These are phyloP conservation scores for Linnemannia hyalina DNA, from an alignment of 192 early-diverging fungal species.

Conservation along the genomic window DNA sequence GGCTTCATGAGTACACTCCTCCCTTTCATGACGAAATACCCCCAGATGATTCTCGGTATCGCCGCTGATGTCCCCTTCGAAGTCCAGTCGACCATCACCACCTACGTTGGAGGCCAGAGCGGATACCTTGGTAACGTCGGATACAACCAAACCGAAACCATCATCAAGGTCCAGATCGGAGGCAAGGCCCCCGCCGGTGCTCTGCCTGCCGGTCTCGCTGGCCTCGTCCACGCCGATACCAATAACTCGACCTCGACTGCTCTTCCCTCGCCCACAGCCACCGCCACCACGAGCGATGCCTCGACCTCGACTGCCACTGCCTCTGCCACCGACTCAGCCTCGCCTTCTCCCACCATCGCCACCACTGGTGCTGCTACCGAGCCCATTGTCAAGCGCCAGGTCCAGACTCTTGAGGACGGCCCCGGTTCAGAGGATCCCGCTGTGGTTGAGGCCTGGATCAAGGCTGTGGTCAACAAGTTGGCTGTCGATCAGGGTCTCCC, in stretches of 20 bases:
- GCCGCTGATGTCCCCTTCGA: constrained; percentile 40
- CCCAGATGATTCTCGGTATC: constrained; percentile 21
- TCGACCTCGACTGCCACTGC: neutral
- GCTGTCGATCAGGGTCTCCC: constrained; percentile 23
- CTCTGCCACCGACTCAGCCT: neutral
- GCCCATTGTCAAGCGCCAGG: constrained; percentile 39
- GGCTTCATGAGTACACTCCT: constrained; percentile 36
- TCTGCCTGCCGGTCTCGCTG: constrained; percentile 10
- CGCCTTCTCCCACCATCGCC: neutral
- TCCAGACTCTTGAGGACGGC: constrained; percentile 3
- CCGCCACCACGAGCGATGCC: neutral
- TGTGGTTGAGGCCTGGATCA: constrained; percentile 42
- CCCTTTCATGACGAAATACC: constrained; percentile 37
- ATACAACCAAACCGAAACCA: constrained; percentile 31
- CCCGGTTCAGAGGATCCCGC: constrained; percentile 12
- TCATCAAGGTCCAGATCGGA: constrained; percentile 44
- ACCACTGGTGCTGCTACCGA: constrained; percentile 5
- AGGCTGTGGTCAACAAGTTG: constrained; percentile 36
- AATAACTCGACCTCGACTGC: constrained; percentile 3
- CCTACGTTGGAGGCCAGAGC: constrained; percentile 30
- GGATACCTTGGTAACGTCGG: constrained; percentile 40
- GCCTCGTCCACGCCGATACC: neutral
- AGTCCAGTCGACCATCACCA: constrained; percentile 39
- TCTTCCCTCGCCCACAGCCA: neutral
- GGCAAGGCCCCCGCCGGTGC: constrained; percentile 21